Evolutionary conservation across 169 alveolate genomes (phyloP).

Genomic region (Plasmodium inui): DNA sequence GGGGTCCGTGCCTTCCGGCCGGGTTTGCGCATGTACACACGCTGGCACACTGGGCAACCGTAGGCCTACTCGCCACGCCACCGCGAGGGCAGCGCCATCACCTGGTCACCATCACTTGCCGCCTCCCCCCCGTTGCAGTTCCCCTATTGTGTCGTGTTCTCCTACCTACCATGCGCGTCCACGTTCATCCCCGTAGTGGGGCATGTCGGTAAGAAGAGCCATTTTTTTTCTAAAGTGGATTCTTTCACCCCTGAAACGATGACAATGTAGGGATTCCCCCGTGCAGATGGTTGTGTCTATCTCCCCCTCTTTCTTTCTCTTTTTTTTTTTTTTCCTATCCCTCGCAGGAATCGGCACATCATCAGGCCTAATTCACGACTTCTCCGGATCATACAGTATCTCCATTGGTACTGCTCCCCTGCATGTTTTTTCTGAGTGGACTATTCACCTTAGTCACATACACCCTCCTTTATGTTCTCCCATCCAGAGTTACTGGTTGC

Average conservation of each 20-base stretch:
- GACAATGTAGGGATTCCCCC: neutral
- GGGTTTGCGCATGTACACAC: neutral
- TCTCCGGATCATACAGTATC: conserved; percentile 35
- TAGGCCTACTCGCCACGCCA: too few relatives aligned
- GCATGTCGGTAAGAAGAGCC: conserved; percentile 30
- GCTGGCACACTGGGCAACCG: neutral
- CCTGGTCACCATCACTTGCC: neutral
- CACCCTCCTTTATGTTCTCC: neutral
- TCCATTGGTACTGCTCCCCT: conserved; percentile 33
- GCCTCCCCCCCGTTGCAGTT: conserved; percentile 1
- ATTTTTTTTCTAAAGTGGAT: neutral
- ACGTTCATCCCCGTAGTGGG: conserved; percentile 55
- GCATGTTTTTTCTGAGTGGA: neutral
- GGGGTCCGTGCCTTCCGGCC: neutral
- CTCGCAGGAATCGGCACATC: conserved; percentile 40
- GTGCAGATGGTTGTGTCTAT: neutral
- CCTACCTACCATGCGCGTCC: conserved; percentile 48
- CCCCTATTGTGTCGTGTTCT: conserved; percentile 47
- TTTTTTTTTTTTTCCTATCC: neutral
- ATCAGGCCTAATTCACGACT: conserved; percentile 33
- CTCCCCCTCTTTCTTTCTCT: neutral
- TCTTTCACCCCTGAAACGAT: neutral
- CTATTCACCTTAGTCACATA: neutral
- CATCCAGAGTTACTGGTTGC: neutral
- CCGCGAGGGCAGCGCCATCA: too few relatives aligned